Base-by-base conservation (phyloP, 169 alveolate species). In the Neospora caninum region DNA sequence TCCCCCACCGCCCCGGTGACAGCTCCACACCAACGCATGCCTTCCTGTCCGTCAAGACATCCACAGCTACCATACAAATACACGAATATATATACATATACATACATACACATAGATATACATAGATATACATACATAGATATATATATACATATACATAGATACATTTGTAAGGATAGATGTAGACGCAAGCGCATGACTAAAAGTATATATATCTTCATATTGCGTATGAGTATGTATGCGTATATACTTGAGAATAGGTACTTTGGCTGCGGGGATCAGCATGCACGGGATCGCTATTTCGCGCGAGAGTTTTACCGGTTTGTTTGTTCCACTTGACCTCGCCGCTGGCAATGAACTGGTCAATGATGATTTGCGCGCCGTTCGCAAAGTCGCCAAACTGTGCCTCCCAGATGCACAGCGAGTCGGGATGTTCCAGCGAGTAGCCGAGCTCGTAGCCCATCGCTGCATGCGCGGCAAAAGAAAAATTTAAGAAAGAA, bases 301-400 rank as follows among this genome's bases (percentile, higher is more conserved):
- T 10, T n/a, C 43, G 86, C 43, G 96, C 95, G 36, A 98, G n/a
- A n/a, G 58, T 4, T 49, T 49, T 93, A 29, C 99, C 99, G 43
- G 98, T 94, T 54, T 97, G 97, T 78, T 97, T 97, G 86, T 97
- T 97, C 99, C 99, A 99, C 96, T 98, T 99, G 78, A 99, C 96
- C 94, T 98, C 99, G 2, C 99, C 99, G 42, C 99, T 95, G 67
- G 98, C 98, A 29, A 99, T 96, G 94, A 98, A 98, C 92, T 98
- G 98, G 95, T 99, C 99, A 82, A 98, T 98, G 84, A 98, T 97
- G 73, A 98, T 97, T 96, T 99, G 99, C 36, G 99, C 99, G 41
- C 98, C 99, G 92, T 99, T 99, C 53, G 99, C 98, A 95, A 99
- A 99, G 96, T 99, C 99, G 69, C 99, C 99, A 91, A 99, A 99